Percentiles rank a stretch among this genome's conserved stretches.
Evolutionary conservation across 441 rosid species (phyloP).

Genomic region (Populus tomentosa): DNA sequence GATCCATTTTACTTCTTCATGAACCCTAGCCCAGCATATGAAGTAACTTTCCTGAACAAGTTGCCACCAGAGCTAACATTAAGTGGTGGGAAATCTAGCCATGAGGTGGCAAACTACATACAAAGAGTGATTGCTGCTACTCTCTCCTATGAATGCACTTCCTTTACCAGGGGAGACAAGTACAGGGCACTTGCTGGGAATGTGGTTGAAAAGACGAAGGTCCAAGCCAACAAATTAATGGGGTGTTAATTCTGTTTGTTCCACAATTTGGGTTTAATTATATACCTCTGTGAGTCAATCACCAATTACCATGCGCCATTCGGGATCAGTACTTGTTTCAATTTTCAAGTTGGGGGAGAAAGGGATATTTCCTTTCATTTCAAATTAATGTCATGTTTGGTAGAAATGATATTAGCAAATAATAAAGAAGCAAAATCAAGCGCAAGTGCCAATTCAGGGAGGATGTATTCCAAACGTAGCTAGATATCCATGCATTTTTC

Average conservation of each 20-base stretch:
- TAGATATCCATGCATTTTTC: neutral
- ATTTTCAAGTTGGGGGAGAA: neutral
- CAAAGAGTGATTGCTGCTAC: constrained; percentile 43
- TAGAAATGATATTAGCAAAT: neutral
- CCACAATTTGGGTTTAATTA: neutral
- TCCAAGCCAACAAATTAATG: constrained; percentile 21
- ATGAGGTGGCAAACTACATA: constrained; percentile 45
- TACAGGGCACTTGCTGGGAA: constrained; percentile 42
- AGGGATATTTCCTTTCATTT: neutral
- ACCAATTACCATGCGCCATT: neutral
- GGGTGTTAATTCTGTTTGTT: constrained; percentile 16
- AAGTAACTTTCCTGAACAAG: constrained; percentile 38
- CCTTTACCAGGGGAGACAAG: constrained; percentile 45
- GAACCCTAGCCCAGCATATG: constrained; percentile 48
- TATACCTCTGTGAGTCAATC: neutral
- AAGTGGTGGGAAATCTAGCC: constrained; percentile 37
- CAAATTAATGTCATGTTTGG: neutral
- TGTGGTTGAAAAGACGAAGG: constrained; percentile 26
- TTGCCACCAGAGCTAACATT: constrained; percentile 33
- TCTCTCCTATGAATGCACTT: constrained; percentile 43
- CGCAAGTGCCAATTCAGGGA: neutral
- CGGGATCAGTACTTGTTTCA: neutral
- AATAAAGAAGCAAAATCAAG: neutral
- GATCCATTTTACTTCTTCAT: constrained; percentile 51
- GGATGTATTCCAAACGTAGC: neutral